Evolutionary conservation across 148 eudicot species (phyloP), one percentile per base, ranked within the genome.

Genomic region (Vaccinium myrtillus): DNA sequence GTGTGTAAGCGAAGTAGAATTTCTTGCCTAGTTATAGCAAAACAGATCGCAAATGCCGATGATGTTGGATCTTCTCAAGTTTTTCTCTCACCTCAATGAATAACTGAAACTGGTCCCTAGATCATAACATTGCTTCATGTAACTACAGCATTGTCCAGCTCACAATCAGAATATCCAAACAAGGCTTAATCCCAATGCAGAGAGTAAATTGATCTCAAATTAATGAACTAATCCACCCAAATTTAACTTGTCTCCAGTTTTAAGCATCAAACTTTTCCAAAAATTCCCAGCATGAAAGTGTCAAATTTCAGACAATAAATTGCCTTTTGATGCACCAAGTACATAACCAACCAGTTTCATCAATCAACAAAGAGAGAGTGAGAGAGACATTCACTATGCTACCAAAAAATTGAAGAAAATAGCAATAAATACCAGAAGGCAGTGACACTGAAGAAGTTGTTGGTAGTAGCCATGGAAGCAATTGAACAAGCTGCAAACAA

Each of bases 401-500:
- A 43, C 46, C 46, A 25, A 27, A 61, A 27, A 67, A 67, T 3
- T 25, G 73, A 25, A 77, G 69, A 27, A 67, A 59, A 39, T 2
- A 63, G 27, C 69, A 74, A 53, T 15, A 83, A 36, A 25, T 92
- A 94, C 98, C 98, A 91, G 87, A 92, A 94, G 85, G 98, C 94
- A 46, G 95, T 93, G 84, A 90, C 81, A 85, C 88, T 88, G 89
- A 85, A 93, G 93, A 93, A 92, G 81, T 86, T 84, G 36, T 85
- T 77, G 30, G 91, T 86, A 63, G 95, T 84, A 32, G 90, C 88
- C 94, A 94, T 90, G 10, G 87, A 90, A 86, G 88, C 92, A 86
- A 94, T 92, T 27, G 95, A 87, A 80, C 69, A 92, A 58, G 93
- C 89, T 32, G 98, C 98, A 89, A 93, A 93, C 69, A 89, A 82